A percentile compares a stretch with the other conserved stretches of the same genome.
Evolutionary conservation across 2,329 filamentous ascomycete species (phyloP).

Genomic region (Cordyceps javanica): DNA sequence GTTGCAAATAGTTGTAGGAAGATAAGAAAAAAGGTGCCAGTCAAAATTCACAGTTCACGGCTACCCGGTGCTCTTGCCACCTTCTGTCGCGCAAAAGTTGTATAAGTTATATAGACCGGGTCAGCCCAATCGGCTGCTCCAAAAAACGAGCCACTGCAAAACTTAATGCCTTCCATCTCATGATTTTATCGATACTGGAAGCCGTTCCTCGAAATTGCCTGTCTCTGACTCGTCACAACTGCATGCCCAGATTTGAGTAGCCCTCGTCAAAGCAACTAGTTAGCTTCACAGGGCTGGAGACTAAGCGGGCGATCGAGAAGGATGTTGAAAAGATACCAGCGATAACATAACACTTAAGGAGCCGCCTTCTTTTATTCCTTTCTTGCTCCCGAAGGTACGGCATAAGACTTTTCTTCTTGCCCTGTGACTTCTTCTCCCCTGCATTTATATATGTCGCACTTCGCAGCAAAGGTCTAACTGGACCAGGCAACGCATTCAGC

Average conservation of each 20-base stretch:
- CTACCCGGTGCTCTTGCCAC: too few relatives aligned
- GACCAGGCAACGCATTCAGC: too few relatives aligned
- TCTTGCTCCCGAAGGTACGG: not conserved
- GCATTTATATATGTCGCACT: not conserved
- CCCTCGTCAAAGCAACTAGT: not conserved
- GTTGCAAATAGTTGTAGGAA: too few relatives aligned
- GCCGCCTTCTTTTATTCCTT: not conserved
- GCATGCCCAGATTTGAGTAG: not conserved
- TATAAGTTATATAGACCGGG: too few relatives aligned
- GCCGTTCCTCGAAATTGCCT: too few relatives aligned
- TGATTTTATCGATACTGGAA: not conserved
- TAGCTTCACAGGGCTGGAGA: not conserved
- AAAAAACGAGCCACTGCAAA: too few relatives aligned
- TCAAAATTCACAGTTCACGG: too few relatives aligned
- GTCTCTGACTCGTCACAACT: not conserved
- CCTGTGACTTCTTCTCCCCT: not conserved
- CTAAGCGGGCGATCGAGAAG: not conserved
- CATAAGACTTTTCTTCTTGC: not conserved
- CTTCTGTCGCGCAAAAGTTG: too few relatives aligned
- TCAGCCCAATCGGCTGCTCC: too few relatives aligned
- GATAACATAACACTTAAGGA: not conserved
- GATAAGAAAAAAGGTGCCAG: too few relatives aligned
- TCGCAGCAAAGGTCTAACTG: not conserved
- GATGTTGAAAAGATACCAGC: not conserved
- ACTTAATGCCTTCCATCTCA: not conserved